Evolutionary conservation across 768 basidiomycete species (phyloP).

Genomic region (Leucogyrophana mollusca): DNA sequence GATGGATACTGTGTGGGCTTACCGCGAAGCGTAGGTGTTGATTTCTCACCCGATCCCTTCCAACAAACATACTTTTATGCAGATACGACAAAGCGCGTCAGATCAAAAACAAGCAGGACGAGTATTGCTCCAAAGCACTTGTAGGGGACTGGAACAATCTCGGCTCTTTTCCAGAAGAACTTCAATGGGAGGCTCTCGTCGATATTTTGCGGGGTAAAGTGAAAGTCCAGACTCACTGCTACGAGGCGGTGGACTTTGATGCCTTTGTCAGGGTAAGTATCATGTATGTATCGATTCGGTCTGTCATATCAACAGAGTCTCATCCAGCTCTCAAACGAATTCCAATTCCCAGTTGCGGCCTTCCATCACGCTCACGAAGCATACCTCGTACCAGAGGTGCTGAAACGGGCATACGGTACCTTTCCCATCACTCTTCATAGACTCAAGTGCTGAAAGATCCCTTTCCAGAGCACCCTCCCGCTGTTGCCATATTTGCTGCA

Average conservation of each 20-base stretch:
- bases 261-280: constrained; percentile 61
- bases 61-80: constrained; percentile 2
- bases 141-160: constrained; percentile 38
- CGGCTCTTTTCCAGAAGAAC: constrained; percentile 64
- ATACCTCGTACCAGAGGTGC: constrained; percentile 79
- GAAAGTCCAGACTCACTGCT: constrained; percentile 53
- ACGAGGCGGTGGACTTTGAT: constrained; percentile 66
- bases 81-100: constrained; percentile 54
- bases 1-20: constrained; percentile 51
- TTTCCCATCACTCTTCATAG: not conserved
- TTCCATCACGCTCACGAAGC: constrained; percentile 90
- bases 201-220: constrained; percentile 86
- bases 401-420: constrained; percentile 66
- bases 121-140: constrained; percentile 45
- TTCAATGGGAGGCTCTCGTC: constrained; percentile 74
- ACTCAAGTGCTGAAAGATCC: not conserved
- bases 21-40: constrained; percentile 45
- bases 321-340: constrained; percentile 80
- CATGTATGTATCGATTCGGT: not conserved
- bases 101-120: constrained; percentile 55
- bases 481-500: constrained; percentile 79
- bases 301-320: not conserved
- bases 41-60: not conserved
- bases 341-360: constrained; percentile 78
- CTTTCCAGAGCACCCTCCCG: constrained; percentile 52